phyloP scores from a whole-genome alignment of 2,329 filamentous ascomycete species.

The Scedosporium aurantiacum region DNA sequence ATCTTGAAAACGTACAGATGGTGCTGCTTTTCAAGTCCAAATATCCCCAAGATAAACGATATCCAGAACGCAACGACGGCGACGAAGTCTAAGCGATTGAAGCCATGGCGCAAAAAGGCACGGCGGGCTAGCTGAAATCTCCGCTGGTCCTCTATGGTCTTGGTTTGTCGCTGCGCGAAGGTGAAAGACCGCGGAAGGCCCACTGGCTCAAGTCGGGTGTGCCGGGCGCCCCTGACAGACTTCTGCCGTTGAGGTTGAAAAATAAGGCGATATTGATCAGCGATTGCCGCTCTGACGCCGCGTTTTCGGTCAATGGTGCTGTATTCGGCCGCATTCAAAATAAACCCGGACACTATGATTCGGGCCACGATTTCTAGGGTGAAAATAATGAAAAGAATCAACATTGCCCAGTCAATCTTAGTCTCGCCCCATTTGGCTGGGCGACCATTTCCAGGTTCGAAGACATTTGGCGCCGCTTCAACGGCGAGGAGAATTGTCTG shows the following conservation, averaged over 20 bases:
- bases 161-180: conserved; percentile 50
- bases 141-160: conserved; percentile 62
- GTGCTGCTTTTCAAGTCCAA: conserved; percentile 53
- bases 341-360: conserved; percentile 84
- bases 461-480: conserved; percentile 66
- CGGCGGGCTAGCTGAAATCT: conserved; percentile 77
- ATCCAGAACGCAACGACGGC: conserved; percentile 96
- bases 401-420: conserved; percentile 67
- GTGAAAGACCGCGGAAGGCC: conserved; percentile 71
- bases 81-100: conserved; percentile 90
- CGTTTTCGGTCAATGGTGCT: conserved; percentile 75
- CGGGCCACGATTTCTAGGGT: conserved; percentile 75
- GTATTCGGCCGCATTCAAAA: conserved; percentile 84
- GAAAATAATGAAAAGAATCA: conserved; percentile 79
- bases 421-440: conserved; percentile 54
- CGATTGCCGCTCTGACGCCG: conserved; percentile 62
- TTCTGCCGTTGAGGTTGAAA: conserved; percentile 73
- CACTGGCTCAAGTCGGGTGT: conserved; percentile 38
- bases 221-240: conserved; percentile 45
- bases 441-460: conserved; percentile 47
- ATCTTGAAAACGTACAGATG: conserved; percentile 90
- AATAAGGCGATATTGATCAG: conserved; percentile 64
- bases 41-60: conserved; percentile 62
- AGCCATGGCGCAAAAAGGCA: conserved; percentile 87
- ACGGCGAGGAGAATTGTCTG: conserved; percentile 83